Evolutionary conservation across 257 asterid species (phyloP).

Genomic region (Solanum gracilifrons): DNA sequence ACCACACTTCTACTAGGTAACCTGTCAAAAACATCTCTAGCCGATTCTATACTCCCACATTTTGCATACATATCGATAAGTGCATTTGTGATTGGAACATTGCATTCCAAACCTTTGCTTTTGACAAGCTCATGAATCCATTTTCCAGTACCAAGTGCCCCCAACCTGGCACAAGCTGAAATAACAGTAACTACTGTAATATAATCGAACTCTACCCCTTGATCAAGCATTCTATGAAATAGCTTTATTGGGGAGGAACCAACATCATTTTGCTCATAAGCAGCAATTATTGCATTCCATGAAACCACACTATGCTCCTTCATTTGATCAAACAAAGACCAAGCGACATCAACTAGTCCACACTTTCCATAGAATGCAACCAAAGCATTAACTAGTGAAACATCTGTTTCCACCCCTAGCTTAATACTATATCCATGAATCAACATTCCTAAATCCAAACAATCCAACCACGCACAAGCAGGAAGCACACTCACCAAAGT

Average conservation of each 20-base stretch:
- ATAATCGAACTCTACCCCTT: conserved; percentile 2
- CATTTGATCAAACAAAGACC: conserved; percentile 9
- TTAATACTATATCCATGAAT: conserved; percentile 9
- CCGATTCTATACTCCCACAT: conserved; percentile 9
- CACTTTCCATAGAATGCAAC: conserved; percentile 11
- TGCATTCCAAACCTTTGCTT: conserved; percentile 3
- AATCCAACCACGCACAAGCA: background rate
- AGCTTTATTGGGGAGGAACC: background rate
- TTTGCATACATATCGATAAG: conserved; percentile 14
- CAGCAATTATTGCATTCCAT: conserved; percentile 16
- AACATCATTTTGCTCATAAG: conserved; percentile 9
- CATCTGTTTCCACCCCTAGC: conserved; percentile 7
- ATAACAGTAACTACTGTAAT: conserved; percentile 8
- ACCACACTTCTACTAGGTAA: background rate
- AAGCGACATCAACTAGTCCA: conserved; percentile 1
- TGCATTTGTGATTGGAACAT: conserved; percentile 4
- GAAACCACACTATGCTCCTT: conserved; percentile 2
- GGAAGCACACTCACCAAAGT: conserved; percentile 9
- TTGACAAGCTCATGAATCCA: conserved; percentile 6
- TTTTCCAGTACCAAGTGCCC: conserved; percentile 11
- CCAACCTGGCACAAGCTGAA: conserved; percentile 13
- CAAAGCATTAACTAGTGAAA: conserved; percentile 6
- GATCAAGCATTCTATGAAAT: conserved; percentile 1
- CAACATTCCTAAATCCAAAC: background rate
- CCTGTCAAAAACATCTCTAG: conserved; percentile 3